Base-by-base conservation (phyloP, 495 filamentous ascomycete species). In the Penicillium argentinense region DNA sequence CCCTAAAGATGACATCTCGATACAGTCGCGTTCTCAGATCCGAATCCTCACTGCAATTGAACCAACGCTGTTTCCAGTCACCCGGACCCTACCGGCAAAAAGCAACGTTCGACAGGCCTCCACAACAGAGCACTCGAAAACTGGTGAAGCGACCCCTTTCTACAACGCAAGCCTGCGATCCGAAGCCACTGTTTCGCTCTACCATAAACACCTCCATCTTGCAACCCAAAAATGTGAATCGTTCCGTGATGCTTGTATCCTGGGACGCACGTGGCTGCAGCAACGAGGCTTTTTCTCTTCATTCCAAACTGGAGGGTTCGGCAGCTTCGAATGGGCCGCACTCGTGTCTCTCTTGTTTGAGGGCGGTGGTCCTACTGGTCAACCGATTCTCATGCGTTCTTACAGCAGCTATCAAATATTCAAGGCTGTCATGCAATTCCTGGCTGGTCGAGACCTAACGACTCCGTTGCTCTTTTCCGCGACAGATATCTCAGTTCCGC, bases 401-500 rank as follows among this genome's bases (percentile, higher is more conserved):
- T 87, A 95, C 53, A 95, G 86, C 66, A 87, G 85, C 69, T 93
- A 93, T 33, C 92, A 98, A 64, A 79, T 97, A 46, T 96, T 98
- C 75, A 97, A 95, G 62, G 91, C 86, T 1, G 83, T 82, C 4
- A 58, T 98, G 32, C 90, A 97, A 63, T 95, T 89, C 58, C 67
- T 98, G 13, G 80, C 88, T 7, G 73, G 76, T 5, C 83, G 74
- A 19, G 82, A 96, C 58, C 62, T 97, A 24, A 80, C 73, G 28
- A 81, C 81, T 27, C 83, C 88, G 2, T 66, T 86, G 22, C 41
- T 83, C 8, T 74, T 89, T 23, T 69, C 64, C 36, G 56, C 64
- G 26, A 56, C 51, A 5, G 63, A 69, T 17, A 50, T 71, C 18
- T 19, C 52, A 8, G 47, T 71, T 26, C 56, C 69, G 3, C 41